Percentiles rank a stretch among this genome's conserved stretches.
Conservation (phyloP, 2,329 filamentous ascomycete species). For the Immersiporthe knoxdaviesiana region DNA sequence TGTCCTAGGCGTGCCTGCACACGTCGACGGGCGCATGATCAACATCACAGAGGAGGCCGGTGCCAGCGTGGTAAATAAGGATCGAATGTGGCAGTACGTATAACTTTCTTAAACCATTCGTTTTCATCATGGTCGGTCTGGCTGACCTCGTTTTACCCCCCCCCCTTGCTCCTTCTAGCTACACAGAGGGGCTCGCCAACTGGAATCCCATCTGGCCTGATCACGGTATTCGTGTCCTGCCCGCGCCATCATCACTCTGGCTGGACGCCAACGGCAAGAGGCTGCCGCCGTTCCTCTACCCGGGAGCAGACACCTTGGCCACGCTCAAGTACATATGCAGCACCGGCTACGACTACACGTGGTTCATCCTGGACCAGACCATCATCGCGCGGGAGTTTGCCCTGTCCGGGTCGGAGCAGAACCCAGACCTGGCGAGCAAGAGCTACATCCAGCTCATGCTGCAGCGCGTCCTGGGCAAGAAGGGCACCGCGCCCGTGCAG, state of each 20-base stretch:
- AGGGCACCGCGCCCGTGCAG: slow-evolving; percentile 59
- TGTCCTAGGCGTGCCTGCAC: slow-evolving; percentile 63
- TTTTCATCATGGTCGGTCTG: too few species aligned
- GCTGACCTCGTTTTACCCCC: background rate
- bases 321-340: slow-evolving; percentile 63
- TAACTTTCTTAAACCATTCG: too few species aligned
- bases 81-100: slow-evolving; percentile 64
- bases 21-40: slow-evolving; percentile 68
- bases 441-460: slow-evolving; percentile 55
- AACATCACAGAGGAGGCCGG: slow-evolving; percentile 57
- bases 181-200: slow-evolving; percentile 64
- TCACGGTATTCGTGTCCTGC: slow-evolving; percentile 64
- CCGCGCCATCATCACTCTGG: slow-evolving; percentile 65
- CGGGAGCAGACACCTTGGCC: slow-evolving; percentile 59
- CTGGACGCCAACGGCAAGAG: slow-evolving; percentile 63
- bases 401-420: slow-evolving; percentile 66
- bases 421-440: slow-evolving; percentile 62
- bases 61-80: slow-evolving; percentile 60
- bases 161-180: slow-evolving; percentile 35
- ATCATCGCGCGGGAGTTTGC: slow-evolving; percentile 66
- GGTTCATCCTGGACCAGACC: slow-evolving; percentile 62
- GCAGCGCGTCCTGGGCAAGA: slow-evolving; percentile 54
- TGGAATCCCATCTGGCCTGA: slow-evolving; percentile 65
- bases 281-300: slow-evolving; percentile 59
- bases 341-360: slow-evolving; percentile 65